Base-by-base conservation (phyloP, 2,329 filamentous ascomycete species). In the Penicillium sclerotiorum region DNA sequence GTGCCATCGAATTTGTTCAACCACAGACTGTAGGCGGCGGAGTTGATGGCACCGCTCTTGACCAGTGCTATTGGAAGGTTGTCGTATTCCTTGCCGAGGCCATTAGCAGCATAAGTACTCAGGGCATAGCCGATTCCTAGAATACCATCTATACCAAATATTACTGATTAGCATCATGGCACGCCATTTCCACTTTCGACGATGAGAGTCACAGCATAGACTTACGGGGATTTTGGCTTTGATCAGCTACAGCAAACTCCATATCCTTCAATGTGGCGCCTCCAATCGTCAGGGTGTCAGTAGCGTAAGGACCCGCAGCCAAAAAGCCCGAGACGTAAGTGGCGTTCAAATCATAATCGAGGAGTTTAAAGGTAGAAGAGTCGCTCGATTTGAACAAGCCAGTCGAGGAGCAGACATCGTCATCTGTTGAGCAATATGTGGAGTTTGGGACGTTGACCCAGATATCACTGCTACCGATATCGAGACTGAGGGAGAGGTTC, bases 251-350 rank as follows among this genome's bases (percentile, higher is more conserved):
- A 17, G 33, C 44, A 38, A 46, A 46, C 23, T 46, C n/a, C 22
- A 37, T 21, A 20, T 46, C 25, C n/a, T 46, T 38, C 25, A 46
- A 22, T 3, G 32, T 32, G 2, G 11, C 35, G 15, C 44, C 44
- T 46, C 44, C 44, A 46, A 46, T 38, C 17, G 8, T 11, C 22
- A 46, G 5, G 6, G 44, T 46, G 11, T 46, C 44, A 7, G 44
- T 46, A 5, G 83, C 88, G 66, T 94, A 95, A 70, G 91, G 87
- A 28, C 90, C 90, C 1, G 74, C 67, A 1, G 89, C 87, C 6
- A 84, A 83, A 0, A 87, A 88, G 40, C 88, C 87, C 69, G 94
- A 89, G 25, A 87, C 86, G 54, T 95, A 95, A 1, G 85, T 84
- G 53, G 94, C 94, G 72, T 91, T 89, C 75, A 95, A 95, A 50